Percentiles rank a stretch among this genome's conserved stretches.
These are phyloP conservation scores for Talaromyces proteolyticus DNA, from an alignment of 495 filamentous ascomycete genomes.

Conservation along the genomic window DNA sequence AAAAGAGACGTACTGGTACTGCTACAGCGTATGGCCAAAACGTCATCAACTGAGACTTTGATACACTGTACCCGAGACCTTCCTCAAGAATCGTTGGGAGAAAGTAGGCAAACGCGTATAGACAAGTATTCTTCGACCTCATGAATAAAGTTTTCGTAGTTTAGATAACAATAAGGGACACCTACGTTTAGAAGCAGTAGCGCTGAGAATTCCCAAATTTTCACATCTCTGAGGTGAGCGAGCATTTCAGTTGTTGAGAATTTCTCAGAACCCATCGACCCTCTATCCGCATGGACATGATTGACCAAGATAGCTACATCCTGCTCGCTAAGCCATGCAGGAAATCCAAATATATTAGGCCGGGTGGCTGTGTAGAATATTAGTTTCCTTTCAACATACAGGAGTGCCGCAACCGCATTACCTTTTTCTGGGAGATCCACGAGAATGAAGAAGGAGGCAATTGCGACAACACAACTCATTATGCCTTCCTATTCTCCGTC, in stretches of 20 bases:
- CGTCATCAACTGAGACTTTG: constrained; percentile 33
- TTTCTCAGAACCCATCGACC: not conserved
- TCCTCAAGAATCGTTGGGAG: constrained; percentile 57
- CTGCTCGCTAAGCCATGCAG: not conserved
- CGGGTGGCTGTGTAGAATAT: not conserved
- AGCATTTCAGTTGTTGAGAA: not conserved
- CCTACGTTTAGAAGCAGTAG: not conserved
- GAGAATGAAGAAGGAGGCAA: not conserved
- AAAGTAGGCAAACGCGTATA: constrained; percentile 54
- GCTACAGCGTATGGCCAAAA: not conserved
- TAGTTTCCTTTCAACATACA: not conserved
- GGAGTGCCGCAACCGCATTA: not conserved
- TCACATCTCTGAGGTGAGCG: not conserved
- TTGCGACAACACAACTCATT: not conserved
- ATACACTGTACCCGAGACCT: constrained; percentile 56
- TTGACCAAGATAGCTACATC: not conserved
- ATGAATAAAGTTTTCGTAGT: not conserved
- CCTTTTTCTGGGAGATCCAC: not conserved
- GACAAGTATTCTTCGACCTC: not conserved
- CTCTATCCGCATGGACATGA: not conserved
- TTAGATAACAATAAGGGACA: not conserved
- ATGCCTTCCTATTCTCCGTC: not conserved
- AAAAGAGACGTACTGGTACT: not conserved
- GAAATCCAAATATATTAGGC: not conserved
- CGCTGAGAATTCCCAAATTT: not conserved